These are phyloP conservation scores for Lasiodiplodia citricola DNA, from an alignment of 2,329 filamentous ascomycete species.

Conservation along the genomic window DNA sequence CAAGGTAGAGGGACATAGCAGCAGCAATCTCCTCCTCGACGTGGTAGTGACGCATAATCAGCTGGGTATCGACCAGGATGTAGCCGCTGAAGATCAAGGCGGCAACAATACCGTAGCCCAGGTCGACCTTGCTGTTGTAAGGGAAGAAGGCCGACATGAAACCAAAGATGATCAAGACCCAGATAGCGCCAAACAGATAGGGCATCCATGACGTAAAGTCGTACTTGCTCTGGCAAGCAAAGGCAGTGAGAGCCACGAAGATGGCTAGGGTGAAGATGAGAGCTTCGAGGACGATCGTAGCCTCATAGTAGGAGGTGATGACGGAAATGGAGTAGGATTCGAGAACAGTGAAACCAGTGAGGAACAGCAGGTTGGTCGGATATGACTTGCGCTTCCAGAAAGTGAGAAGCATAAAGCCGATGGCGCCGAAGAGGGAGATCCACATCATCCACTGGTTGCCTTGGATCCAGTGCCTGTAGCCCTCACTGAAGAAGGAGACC, in stretches of 20 bases:
- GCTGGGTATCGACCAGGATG: conserved; percentile 94
- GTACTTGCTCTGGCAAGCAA: conserved; percentile 97
- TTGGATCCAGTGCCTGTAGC: conserved; percentile 89
- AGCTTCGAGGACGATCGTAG: conserved; percentile 84
- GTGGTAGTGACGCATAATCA: conserved; percentile 94
- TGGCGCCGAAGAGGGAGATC: conserved; percentile 80
- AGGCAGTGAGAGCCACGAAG: conserved; percentile 70
- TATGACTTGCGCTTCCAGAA: conserved; percentile 97
- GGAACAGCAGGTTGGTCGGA: conserved; percentile 92
- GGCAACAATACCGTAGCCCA: conserved; percentile 80
- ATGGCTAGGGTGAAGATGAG: conserved; percentile 79
- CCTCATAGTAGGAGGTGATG: conserved; percentile 88
- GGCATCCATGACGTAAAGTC: conserved; percentile 98
- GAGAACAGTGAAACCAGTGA: conserved; percentile 84
- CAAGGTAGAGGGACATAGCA: conserved; percentile 91
- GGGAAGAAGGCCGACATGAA: conserved; percentile 94
- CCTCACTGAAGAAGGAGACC: conserved; percentile 80
- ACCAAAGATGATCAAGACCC: conserved; percentile 89
- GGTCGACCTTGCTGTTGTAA: conserved; percentile 77
- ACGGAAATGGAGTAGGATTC: conserved; percentile 95
- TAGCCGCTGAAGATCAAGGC: conserved; percentile 93
- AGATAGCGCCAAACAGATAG: conserved; percentile 88
- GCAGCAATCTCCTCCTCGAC: conserved; percentile 98
- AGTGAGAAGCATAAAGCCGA: conserved; percentile 83
- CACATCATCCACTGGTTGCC: conserved; percentile 83